Base-by-base conservation (phyloP, 768 basidiomycete genomes). In the Leccinum sublutescens region DNA sequence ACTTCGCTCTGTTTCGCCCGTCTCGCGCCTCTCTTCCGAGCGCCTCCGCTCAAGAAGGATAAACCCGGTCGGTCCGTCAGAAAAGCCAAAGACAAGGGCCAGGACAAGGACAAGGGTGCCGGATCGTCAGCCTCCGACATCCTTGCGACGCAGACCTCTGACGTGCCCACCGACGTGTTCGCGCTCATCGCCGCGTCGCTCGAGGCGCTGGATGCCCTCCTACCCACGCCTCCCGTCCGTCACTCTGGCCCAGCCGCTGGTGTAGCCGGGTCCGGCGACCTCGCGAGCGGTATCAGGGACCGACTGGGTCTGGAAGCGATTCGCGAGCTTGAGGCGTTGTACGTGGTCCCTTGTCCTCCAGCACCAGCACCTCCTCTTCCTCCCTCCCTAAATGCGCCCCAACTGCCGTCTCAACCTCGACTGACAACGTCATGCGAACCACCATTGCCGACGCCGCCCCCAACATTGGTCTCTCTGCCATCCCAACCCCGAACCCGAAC, bases 231-330 rank as follows among this genome's bases (percentile, higher is more conserved):
- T 4, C 0, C 40, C 9, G n/a, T 43, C n/a, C 40, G n/a, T 10
- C 40, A 43, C 9, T 10, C 38, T 40, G 38, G 38, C 38, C 2
- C 38, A 10, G 29, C 29, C 29, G 9, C 29, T 9, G 29, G 2
- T 36, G 5, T 14, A 2, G 15, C 52, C 34, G 19, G 38, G 5
- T 1, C 2, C 5, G 15, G n/a, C 6, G 48, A 25, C 8, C 52
- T 68, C 10, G 62, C 54, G 2, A 2, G 40, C 6, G 59, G 57
- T 19, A 54, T 73, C 14, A 66, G 54, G 48, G 59, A 64, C 31
- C 67, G 67, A 33, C 59, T 73, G 23, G 71, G 65, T n/a, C 64
- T 73, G 19, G 73, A 73, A 51, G 23, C 61, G 21, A 65, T 74
- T 52, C 64, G 71, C 3, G 69, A 64, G 21, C 64, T 73, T 11